These are phyloP conservation scores for Pistacia vera DNA, from an alignment of 345 rosid genomes.

Conservation along the genomic window DNA sequence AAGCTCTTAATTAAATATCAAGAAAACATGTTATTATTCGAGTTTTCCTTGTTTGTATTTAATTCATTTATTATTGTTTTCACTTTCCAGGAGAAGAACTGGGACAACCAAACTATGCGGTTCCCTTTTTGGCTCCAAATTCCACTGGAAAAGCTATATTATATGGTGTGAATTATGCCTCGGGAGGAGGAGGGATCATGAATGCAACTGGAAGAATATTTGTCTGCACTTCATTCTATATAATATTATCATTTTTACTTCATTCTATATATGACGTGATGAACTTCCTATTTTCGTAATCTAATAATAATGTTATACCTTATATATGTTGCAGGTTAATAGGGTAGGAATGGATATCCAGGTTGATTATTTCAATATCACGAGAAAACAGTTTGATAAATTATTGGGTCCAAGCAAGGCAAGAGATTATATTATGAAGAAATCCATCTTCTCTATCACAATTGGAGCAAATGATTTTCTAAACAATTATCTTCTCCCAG, in stretches of 20 bases:
- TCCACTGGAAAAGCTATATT: constrained; percentile 67
- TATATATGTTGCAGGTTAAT: constrained; percentile 54
- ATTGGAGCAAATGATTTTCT: constrained; percentile 92
- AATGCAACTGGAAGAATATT: constrained; percentile 95
- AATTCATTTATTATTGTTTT: not conserved
- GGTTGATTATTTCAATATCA: constrained; percentile 70
- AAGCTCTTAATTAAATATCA: constrained; percentile 13
- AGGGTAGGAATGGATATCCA: constrained; percentile 89
- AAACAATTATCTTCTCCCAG: constrained; percentile 86
- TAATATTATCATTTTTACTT: not conserved
- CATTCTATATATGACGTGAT: too few relatives aligned
- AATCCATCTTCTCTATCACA: constrained; percentile 73
- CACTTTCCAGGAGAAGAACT: constrained; percentile 76
- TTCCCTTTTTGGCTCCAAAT: constrained; percentile 81
- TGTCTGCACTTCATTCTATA: constrained; percentile 31
- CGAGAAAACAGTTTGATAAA: constrained; percentile 68
- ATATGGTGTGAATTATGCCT: constrained; percentile 83
- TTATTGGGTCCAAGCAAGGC: constrained; percentile 73
- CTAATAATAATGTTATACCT: not conserved
- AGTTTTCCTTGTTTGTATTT: not conserved
- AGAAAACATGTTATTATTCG: not conserved
- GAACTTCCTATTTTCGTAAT: too few relatives aligned
- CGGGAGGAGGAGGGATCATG: constrained; percentile 93
- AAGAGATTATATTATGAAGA: constrained; percentile 50
- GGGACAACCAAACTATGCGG: constrained; percentile 67